Conservation (phyloP, 176 grass and related monocot genomes). For the Hordeum vulgare region DNA sequence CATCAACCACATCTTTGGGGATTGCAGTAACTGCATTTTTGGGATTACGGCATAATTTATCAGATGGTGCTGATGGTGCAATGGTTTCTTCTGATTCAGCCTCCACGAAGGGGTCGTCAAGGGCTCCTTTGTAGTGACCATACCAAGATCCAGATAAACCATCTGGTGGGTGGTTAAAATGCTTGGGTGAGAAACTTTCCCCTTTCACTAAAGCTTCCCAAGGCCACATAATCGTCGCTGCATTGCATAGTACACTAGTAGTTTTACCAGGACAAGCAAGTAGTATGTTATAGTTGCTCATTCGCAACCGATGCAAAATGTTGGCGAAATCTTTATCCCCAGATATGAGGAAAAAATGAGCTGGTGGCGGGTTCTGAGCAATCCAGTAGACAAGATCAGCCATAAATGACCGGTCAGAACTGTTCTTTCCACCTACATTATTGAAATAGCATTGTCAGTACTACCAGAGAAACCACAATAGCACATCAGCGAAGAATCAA, state of each 20-base stretch:
- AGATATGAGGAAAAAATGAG: conserved; percentile 90
- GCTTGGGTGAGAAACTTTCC: conserved; percentile 38
- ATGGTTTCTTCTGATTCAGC: conserved; percentile 39
- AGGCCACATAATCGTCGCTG: conserved; percentile 81
- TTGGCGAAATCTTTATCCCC: conserved; percentile 78
- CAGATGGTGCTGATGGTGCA: conserved; percentile 22
- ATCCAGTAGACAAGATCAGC: conserved; percentile 78
- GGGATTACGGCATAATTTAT: conserved; percentile 12
- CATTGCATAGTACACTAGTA: conserved; percentile 45
- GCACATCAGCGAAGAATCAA: neutral
- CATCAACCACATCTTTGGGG: conserved; percentile 40
- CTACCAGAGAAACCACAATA: conserved; percentile 1
- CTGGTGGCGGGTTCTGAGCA: conserved; percentile 81
- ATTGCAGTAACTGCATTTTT: conserved; percentile 37
- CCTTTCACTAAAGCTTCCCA: conserved; percentile 85
- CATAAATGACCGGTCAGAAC: conserved; percentile 80
- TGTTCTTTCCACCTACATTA: conserved; percentile 84
- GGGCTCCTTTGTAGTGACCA: conserved; percentile 61
- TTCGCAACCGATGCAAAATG: conserved; percentile 80
- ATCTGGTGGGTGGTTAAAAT: conserved; percentile 83
- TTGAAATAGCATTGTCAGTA: conserved; percentile 21
- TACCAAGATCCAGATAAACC: conserved; percentile 90
- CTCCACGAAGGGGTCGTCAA: conserved; percentile 57
- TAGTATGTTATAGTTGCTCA: conserved; percentile 93
- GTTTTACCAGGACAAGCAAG: conserved; percentile 49